Conservation (phyloP, 257 asterid genomes). For the Fraxinus excelsior region DNA sequence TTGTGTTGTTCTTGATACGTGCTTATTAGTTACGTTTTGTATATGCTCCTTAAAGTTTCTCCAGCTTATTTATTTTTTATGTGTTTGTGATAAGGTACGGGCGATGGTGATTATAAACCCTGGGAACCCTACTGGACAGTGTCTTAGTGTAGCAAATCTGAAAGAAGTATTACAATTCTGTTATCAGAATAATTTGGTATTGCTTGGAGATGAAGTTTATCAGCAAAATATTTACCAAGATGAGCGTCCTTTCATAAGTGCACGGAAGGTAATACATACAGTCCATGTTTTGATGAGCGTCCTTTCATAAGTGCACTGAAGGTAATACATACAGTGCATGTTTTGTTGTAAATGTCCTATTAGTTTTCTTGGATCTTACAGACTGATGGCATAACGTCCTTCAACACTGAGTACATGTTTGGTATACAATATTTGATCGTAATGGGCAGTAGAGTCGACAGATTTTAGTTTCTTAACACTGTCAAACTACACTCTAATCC, state of each 20-base stretch:
- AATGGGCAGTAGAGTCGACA: neutral
- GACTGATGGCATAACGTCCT: neutral
- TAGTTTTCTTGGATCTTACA: neutral
- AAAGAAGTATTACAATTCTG: constrained; percentile 67
- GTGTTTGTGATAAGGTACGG: constrained; percentile 61
- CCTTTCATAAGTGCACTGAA: constrained; percentile 88
- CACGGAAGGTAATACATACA: constrained; percentile 64
- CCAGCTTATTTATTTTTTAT: neutral
- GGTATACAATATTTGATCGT: neutral
- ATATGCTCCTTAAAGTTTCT: neutral
- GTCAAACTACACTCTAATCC: neutral
- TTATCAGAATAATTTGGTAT: constrained; percentile 73
- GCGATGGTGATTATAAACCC: constrained; percentile 99
- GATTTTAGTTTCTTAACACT: neutral
- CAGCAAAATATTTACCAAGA: constrained; percentile 98
- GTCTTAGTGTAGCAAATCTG: constrained; percentile 85
- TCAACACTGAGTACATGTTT: neutral
- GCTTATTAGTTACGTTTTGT: neutral
- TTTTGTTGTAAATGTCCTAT: neutral
- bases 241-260: constrained; percentile 91
- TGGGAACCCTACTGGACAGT: constrained; percentile 97
- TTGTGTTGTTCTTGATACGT: neutral
- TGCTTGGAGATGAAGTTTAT: constrained; percentile 97
- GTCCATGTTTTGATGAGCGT: constrained; percentile 49
- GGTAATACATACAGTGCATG: constrained; percentile 42